Conservation (phyloP, 768 basidiomycete species). For the Dacryopinax primogenitus region DNA sequence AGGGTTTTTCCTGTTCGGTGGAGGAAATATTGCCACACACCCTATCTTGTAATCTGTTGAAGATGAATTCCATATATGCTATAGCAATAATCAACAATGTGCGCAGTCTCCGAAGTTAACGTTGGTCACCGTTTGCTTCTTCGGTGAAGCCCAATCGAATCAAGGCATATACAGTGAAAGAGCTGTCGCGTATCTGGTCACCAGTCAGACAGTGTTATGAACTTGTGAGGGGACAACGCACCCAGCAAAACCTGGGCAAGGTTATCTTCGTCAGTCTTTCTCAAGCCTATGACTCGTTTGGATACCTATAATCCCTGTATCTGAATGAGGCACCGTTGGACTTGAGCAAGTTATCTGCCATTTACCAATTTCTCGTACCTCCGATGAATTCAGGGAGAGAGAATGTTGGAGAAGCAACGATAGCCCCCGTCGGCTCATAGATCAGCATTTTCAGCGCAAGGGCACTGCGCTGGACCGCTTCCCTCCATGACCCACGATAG, state of each 20-base stretch:
- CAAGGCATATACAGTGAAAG: constrained; percentile 89
- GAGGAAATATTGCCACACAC: constrained; percentile 13
- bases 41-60: constrained; percentile 63
- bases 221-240: neutral
- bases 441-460: constrained; percentile 88
- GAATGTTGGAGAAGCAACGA: constrained; percentile 92
- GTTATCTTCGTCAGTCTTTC: neutral
- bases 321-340: neutral
- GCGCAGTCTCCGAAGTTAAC: constrained; percentile 8
- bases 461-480: constrained; percentile 83
- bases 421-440: constrained; percentile 86
- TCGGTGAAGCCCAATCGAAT: constrained; percentile 88
- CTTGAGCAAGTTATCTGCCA: constrained; percentile 15
- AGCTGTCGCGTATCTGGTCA: constrained; percentile 71
- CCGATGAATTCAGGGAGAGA: constrained; percentile 86
- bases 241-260: constrained; percentile 52
- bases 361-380: constrained; percentile 75
- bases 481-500: constrained; percentile 90
- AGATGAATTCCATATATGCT: constrained; percentile 89
- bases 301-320: constrained; percentile 50
- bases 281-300: neutral
- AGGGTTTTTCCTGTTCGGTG: neutral
- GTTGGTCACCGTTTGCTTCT: constrained; percentile 65
- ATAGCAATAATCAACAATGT: constrained; percentile 14
- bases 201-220: neutral